Percentiles rank a stretch among this genome's conserved stretches.
Conservation (phyloP, 2,329 filamentous ascomycete species). For the Cladosporium cucumerinum region DNA sequence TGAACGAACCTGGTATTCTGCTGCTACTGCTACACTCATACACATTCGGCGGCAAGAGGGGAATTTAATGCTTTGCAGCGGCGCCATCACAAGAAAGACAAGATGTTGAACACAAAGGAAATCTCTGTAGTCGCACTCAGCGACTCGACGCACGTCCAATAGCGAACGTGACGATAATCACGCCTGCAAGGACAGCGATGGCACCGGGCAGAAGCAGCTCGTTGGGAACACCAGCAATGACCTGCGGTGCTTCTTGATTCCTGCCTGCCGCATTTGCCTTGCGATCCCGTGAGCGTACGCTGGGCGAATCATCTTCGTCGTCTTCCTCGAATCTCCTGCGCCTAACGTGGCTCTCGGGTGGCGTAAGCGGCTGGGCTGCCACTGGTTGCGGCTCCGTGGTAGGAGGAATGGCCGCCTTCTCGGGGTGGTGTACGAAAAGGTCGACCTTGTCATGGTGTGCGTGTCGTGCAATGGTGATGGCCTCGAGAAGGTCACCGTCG, state of each 20-base stretch:
- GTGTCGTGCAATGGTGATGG: slow-evolving; percentile 77
- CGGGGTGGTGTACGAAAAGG: slow-evolving; percentile 90
- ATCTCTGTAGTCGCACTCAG: neutral
- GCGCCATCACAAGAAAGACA: neutral
- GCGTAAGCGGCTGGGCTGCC: slow-evolving; percentile 46
- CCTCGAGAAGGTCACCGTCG: slow-evolving; percentile 87
- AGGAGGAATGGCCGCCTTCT: slow-evolving; percentile 74
- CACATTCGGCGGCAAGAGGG: slow-evolving; percentile 9
- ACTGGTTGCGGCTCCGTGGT: slow-evolving; percentile 58
- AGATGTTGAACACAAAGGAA: neutral
- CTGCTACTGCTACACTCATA: slow-evolving; percentile 17
- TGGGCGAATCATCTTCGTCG: slow-evolving; percentile 38
- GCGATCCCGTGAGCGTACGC: slow-evolving; percentile 35
- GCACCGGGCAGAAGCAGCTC: slow-evolving; percentile 90
- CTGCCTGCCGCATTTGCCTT: slow-evolving; percentile 39
- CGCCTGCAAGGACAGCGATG: slow-evolving; percentile 89
- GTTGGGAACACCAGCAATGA: slow-evolving; percentile 89
- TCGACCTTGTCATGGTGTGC: slow-evolving; percentile 87
- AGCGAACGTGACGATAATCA: slow-evolving; percentile 90
- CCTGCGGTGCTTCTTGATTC: slow-evolving; percentile 62
- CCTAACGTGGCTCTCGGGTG: slow-evolving; percentile 49
- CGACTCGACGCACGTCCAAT: slow-evolving; percentile 47
- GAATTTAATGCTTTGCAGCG: slow-evolving; percentile 12
- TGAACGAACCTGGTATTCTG: slow-evolving; percentile 9
- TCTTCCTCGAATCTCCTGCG: slow-evolving; percentile 55